Conservation (phyloP, 441 rosid genomes). For the Eutrema salsugineum region DNA sequence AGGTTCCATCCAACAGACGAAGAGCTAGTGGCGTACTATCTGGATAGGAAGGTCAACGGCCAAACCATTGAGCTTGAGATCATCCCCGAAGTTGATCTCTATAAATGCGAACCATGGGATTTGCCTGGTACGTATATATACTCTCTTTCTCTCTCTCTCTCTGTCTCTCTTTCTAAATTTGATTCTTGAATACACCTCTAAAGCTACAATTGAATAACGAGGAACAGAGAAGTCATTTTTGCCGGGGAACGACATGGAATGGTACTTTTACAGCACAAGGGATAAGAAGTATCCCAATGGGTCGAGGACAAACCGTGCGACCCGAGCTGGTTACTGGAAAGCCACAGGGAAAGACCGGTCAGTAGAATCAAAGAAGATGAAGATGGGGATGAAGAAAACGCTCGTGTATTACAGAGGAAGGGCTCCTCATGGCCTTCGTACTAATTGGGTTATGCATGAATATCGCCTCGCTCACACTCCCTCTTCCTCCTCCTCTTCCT, state of each 20-base stretch:
- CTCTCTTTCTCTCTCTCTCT: background rate
- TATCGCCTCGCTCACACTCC: constrained; percentile 63
- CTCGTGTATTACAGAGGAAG: constrained; percentile 88
- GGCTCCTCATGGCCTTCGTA: constrained; percentile 88
- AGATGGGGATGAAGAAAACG: constrained; percentile 94
- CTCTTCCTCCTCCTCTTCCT: constrained; percentile 16
- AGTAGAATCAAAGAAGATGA: constrained; percentile 61
- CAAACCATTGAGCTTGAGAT: constrained; percentile 75
- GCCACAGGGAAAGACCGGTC: constrained; percentile 93
- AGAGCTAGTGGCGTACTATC: constrained; percentile 84
- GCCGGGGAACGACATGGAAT: constrained; percentile 93
- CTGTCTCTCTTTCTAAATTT: background rate
- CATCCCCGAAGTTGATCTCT: constrained; percentile 95
- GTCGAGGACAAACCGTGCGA: constrained; percentile 93
- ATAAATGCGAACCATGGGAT: constrained; percentile 98
- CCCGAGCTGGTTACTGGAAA: constrained; percentile 92
- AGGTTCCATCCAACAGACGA: constrained; percentile 96
- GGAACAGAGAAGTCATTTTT: constrained; percentile 70
- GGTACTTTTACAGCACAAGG: constrained; percentile 93
- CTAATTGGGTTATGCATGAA: constrained; percentile 96
- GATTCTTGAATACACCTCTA: background rate
- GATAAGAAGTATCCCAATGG: constrained; percentile 95
- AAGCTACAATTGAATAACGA: constrained; percentile 1
- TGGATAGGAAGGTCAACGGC: constrained; percentile 75
- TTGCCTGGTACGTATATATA: constrained; percentile 62